Evolutionary conservation across 129 eudicot genomes (phyloP).

Genomic region (Flaveria brownii): DNA sequence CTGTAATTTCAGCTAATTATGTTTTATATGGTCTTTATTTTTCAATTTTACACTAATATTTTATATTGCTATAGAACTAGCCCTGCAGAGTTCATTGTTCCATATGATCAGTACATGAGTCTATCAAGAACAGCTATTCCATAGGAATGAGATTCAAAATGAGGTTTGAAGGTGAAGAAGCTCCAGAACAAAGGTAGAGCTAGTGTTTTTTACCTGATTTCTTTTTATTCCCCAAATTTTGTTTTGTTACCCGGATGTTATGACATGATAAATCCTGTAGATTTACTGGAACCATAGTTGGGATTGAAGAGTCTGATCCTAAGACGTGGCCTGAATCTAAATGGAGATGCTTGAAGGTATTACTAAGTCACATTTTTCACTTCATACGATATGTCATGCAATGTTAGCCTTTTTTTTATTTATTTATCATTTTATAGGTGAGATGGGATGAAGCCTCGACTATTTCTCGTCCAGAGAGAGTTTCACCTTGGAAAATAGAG

Average conservation of each 20-base stretch:
- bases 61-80: constrained; percentile 56
- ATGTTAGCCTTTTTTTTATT: background rate
- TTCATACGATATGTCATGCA: background rate
- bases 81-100: constrained; percentile 81
- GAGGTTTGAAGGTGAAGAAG: constrained; percentile 77
- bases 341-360: constrained; percentile 89
- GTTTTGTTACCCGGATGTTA: background rate
- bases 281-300: constrained; percentile 90
- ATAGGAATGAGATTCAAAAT: constrained; percentile 73
- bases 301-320: constrained; percentile 76
- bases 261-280: constrained; percentile 34
- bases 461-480: constrained; percentile 86
- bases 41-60: background rate
- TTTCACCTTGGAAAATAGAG: constrained; percentile 93
- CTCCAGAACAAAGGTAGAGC: constrained; percentile 66
- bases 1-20: constrained; percentile 7
- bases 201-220: background rate
- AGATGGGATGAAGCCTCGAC: constrained; percentile 91
- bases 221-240: background rate
- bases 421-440: constrained; percentile 44
- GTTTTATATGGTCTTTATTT: background rate
- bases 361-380: constrained; percentile 8
- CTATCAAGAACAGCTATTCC: constrained; percentile 56
- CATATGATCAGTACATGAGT: constrained; percentile 80
- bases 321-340: constrained; percentile 77